Conservation (phyloP, 1,139 yeast species). For the Yamadazyma diospyri region DNA sequence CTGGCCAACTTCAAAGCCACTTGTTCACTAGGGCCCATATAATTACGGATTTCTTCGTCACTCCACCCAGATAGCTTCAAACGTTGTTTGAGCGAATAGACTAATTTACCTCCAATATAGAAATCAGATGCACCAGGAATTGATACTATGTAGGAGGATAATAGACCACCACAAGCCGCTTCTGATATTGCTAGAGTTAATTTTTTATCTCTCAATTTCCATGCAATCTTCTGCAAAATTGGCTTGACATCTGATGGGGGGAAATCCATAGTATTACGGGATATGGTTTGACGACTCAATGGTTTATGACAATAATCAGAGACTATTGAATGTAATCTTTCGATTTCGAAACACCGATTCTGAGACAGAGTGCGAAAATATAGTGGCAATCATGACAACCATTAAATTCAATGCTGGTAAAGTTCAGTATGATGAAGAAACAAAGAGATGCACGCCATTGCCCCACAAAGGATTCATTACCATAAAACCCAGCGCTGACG, state of each 20-base stretch:
- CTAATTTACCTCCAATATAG: conserved; percentile 80
- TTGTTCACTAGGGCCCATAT: conserved; percentile 78
- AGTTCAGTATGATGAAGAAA: conserved; percentile 67
- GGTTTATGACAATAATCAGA: no score
- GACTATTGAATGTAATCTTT: background rate
- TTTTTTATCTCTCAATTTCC: conserved; percentile 44
- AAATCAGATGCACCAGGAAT: conserved; percentile 83
- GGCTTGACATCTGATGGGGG: conserved; percentile 56
- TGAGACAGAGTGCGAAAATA: conserved; percentile 7
- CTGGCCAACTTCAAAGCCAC: conserved; percentile 78
- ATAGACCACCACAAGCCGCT: conserved; percentile 86
- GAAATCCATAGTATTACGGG: conserved; percentile 45
- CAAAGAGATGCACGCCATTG: conserved; percentile 70
- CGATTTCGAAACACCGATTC: background rate
- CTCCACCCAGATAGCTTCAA: conserved; percentile 78
- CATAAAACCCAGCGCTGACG: conserved; percentile 58
- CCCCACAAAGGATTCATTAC: conserved; percentile 73
- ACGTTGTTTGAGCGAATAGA: conserved; percentile 73
- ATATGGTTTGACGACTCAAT: no score
- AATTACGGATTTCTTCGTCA: conserved; percentile 60
- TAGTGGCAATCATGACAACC: conserved; percentile 8
- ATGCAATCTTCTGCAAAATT: conserved; percentile 56
- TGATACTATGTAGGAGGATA: conserved; percentile 75
- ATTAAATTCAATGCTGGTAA: conserved; percentile 79
- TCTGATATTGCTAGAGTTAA: conserved; percentile 79